Evolutionary conservation across 306 rosid genomes (phyloP), one percentile per base, ranked within the genome.

Genomic region (Vachellia collinsii): DNA sequence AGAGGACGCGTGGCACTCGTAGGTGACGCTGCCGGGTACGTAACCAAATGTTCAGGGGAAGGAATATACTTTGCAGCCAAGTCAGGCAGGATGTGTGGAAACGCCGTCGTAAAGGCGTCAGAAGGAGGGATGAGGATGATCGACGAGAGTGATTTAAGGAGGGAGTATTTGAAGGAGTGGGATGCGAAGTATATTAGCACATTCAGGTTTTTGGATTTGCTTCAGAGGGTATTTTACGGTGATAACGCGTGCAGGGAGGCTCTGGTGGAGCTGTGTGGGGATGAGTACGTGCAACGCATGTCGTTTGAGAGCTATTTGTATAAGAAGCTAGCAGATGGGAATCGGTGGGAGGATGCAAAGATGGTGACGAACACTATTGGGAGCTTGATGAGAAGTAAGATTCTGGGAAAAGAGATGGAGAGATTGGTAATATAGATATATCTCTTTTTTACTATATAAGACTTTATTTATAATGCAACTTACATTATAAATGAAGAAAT

Each of bases 231-330:
- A 29, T 92, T 94, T 68, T 94, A 94, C 11, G 93, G 92, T 7
- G 89, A 90, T 64, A 88, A 94, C 25, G 97, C 89, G 4, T 77
- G 78, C 7, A 91, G 94, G 77, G 98, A 94, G 77, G 98, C 98
- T 3, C 78, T 94, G 91, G 97, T 94, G 88, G 98, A 94, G 88
- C 68, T 94, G 5, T 94, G 98, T 72, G 98, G 93, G 44, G 92
- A 94, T 36, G 97, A 94, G 89, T 91, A 94, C 42, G 98, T 94
- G 70, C 98, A 94, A 53, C 82, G 97, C 17, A 92, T 92, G 97
- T 88, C 97, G 3, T 94, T 94, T 41, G 93, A 92, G 75, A 92
- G 97, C 50, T 94, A 94, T 54, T 83, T 94, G 91, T 92, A 94
- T n/a, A 94, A 94, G 88, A 88, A 71, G 50, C 77, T 94, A 22